A percentile compares a stretch with the other conserved stretches of the same genome.
Conservation (phyloP, 108 stramenopile genomes). For the Chaetoceros tenuissimus region DNA sequence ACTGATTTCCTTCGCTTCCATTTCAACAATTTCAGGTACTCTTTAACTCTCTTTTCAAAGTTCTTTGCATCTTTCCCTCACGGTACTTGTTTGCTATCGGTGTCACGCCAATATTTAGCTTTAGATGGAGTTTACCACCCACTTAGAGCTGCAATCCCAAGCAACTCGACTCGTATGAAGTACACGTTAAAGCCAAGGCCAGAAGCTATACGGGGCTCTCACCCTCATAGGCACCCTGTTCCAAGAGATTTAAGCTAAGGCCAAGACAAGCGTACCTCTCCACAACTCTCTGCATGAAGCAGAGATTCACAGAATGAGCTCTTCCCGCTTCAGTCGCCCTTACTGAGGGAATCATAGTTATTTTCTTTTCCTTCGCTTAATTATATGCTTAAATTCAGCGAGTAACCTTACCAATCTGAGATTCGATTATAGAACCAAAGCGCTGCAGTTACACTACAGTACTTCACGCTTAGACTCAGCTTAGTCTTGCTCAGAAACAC, state of each 20-base stretch:
- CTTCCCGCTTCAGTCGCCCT: conserved; percentile 93
- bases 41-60: conserved; percentile 98
- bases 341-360: conserved; percentile 94
- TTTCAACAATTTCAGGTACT: conserved; percentile 97
- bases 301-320: conserved; percentile 82
- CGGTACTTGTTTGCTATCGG: conserved; percentile 95
- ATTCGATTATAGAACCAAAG: conserved; percentile 43
- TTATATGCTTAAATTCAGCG: conserved; percentile 98
- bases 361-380: conserved; percentile 96
- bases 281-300: conserved; percentile 73
- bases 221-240: conserved; percentile 88
- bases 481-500: too few relatives aligned
- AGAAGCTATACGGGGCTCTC: conserved; percentile 94
- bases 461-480: too few relatives aligned
- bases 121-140: conserved; percentile 96
- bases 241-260: conserved; percentile 83
- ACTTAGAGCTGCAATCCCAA: conserved; percentile 94
- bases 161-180: conserved; percentile 88
- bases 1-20: conserved; percentile 91
- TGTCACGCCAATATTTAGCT: conserved; percentile 91
- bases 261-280: conserved; percentile 62
- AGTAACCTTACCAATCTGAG: conserved; percentile 84
- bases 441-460: too few relatives aligned
- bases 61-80: conserved; percentile 94
- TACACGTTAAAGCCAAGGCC: conserved; percentile 56